These are phyloP conservation scores for Spergularia marina DNA, from an alignment of 148 eudicot species.

Conservation along the genomic window DNA sequence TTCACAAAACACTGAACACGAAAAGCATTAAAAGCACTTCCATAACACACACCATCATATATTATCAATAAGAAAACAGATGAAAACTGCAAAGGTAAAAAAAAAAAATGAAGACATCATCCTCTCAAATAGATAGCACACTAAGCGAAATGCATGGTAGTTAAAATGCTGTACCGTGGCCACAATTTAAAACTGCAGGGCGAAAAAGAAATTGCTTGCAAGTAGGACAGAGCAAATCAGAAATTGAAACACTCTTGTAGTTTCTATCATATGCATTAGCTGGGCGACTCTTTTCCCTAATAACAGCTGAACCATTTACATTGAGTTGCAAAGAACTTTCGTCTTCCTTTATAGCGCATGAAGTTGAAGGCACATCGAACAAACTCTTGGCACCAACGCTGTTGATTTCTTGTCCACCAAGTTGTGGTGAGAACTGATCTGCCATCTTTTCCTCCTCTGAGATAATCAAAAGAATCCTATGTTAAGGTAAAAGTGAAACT, in stretches of 20 bases:
- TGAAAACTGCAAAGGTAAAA: neutral
- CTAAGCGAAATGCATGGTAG: neutral
- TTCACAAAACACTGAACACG: conserved; percentile 52
- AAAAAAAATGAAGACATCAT: neutral
- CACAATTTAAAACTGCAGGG: conserved; percentile 80
- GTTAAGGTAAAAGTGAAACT: neutral
- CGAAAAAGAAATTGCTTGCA: conserved; percentile 60
- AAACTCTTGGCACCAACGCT: conserved; percentile 12
- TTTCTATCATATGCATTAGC: conserved; percentile 19
- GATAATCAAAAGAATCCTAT: conserved; percentile 19
- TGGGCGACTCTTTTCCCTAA: conserved; percentile 25
- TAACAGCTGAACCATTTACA: conserved; percentile 12
- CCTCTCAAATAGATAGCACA: neutral
- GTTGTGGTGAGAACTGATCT: conserved; percentile 52
- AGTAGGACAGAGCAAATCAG: conserved; percentile 55
- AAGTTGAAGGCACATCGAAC: conserved; percentile 21
- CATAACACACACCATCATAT: neutral
- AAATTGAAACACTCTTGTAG: conserved; percentile 34
- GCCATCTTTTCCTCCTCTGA: conserved; percentile 51
- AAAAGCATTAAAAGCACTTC: neutral
- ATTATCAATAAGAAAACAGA: neutral
- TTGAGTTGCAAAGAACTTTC: conserved; percentile 24
- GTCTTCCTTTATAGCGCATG: conserved; percentile 12
- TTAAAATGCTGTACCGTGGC: conserved; percentile 56
- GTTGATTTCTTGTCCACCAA: conserved; percentile 36